Evolutionary conservation across 352 stramenopile species (phyloP).

Genomic region (Pythium insidiosum): DNA sequence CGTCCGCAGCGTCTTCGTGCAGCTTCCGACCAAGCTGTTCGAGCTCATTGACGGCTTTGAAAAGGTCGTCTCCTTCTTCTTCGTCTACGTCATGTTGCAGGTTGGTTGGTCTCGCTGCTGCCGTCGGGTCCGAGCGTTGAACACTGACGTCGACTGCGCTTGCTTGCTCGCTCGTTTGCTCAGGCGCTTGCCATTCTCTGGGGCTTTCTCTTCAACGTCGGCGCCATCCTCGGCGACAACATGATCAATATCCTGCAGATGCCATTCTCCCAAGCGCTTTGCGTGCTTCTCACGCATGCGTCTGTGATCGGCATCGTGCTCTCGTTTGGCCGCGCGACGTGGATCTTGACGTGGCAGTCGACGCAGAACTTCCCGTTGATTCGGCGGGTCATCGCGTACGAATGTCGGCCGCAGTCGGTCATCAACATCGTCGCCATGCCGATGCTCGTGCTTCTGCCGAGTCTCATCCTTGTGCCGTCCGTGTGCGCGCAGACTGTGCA

Average conservation of each 20-base stretch:
- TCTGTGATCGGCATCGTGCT: slow-evolving; percentile 82
- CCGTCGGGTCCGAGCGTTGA: no score
- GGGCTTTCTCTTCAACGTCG: slow-evolving; percentile 81
- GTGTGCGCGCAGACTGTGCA: slow-evolving; percentile 26
- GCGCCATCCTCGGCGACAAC: slow-evolving; percentile 78
- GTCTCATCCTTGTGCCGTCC: slow-evolving; percentile 65
- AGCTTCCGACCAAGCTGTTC: slow-evolving; percentile 40
- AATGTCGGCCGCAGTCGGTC: slow-evolving; percentile 69
- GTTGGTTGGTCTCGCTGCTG: no score
- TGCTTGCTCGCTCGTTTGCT: no score
- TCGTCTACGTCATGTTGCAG: slow-evolving; percentile 79
- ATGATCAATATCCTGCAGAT: slow-evolving; percentile 83
- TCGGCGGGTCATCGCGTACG: slow-evolving; percentile 70
- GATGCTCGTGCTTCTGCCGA: slow-evolving; percentile 67
- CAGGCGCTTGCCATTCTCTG: slow-evolving; percentile 79
- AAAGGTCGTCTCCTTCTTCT: slow-evolving; percentile 72
- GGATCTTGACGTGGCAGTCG: slow-evolving; percentile 87
- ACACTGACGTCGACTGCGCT: not conserved
- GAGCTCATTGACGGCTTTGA: slow-evolving; percentile 33
- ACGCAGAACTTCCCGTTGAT: slow-evolving; percentile 84
- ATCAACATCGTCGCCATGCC: slow-evolving; percentile 68
- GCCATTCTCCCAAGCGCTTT: slow-evolving; percentile 63
- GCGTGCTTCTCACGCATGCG: slow-evolving; percentile 72
- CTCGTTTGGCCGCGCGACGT: slow-evolving; percentile 75
- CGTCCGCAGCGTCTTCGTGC: slow-evolving; percentile 52